Conservation (phyloP, 768 basidiomycete species). For the Mycena indigotica region DNA sequence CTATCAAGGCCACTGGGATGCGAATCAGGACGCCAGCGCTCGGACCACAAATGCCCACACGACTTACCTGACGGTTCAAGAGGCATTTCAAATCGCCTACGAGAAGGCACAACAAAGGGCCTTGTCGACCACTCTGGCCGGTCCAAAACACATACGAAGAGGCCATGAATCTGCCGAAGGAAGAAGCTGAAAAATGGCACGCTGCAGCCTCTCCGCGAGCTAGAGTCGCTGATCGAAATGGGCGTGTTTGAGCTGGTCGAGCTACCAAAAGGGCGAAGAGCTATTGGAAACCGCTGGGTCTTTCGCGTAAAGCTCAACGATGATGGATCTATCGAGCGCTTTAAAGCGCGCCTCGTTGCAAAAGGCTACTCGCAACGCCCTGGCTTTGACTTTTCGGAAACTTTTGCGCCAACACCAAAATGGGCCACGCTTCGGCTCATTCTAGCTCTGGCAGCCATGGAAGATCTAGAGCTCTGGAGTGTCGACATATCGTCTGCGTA, state of each 20-base stretch:
- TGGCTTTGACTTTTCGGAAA: constrained; percentile 39
- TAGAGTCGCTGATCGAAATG: constrained; percentile 26
- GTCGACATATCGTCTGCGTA: constrained; percentile 33
- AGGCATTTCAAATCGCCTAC: no score
- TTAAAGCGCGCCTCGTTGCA: constrained; percentile 30
- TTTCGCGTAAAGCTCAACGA: constrained; percentile 26
- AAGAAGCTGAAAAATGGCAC: constrained; percentile 24
- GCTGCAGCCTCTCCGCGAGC: constrained; percentile 33
- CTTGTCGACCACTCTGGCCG: neutral
- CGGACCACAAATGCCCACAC: no score
- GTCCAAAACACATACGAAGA: neutral
- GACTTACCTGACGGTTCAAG: no score
- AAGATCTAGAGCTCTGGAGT: constrained; percentile 29
- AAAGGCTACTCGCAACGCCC: constrained; percentile 30
- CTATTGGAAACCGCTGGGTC: constrained; percentile 24
- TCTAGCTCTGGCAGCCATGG: constrained; percentile 29
- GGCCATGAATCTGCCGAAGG: neutral
- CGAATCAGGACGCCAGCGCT: no score
- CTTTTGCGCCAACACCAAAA: constrained; percentile 29
- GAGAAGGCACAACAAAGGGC: neutral
- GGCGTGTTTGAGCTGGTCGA: constrained; percentile 39
- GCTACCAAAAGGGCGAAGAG: constrained; percentile 30
- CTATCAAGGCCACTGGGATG: no score
- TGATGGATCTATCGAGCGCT: constrained; percentile 20
- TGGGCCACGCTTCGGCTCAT: constrained; percentile 24